phyloP scores from a whole-genome alignment of 352 stramenopile species.

The Aphanomyces euteiches region DNA sequence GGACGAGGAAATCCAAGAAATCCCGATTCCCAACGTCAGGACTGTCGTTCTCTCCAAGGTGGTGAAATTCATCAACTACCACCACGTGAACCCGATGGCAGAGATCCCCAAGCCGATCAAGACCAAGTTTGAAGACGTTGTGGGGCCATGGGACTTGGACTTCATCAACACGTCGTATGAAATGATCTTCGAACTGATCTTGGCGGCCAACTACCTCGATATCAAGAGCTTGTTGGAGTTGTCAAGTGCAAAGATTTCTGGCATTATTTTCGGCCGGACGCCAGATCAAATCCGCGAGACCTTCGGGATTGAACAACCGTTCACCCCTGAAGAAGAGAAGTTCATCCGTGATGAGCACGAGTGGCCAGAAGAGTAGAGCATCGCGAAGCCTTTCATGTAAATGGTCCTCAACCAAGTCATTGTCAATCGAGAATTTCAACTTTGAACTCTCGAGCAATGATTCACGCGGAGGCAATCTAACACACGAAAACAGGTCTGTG shows the following conservation, averaged over 20 bases:
- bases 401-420: too few species aligned
- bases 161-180: constrained; percentile 52
- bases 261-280: constrained; percentile 63
- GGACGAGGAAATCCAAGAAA: constrained; percentile 41
- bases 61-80: constrained; percentile 56
- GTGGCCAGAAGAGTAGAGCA: constrained; percentile 49
- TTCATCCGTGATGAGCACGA: constrained; percentile 67
- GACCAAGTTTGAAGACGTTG: constrained; percentile 47
- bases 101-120: constrained; percentile 64
- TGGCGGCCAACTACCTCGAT: constrained; percentile 67
- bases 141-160: constrained; percentile 52
- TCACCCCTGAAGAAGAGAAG: constrained; percentile 65
- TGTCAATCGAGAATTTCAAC: too few species aligned
- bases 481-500: too few species aligned
- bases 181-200: constrained; percentile 61
- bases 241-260: constrained; percentile 52
- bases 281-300: constrained; percentile 57
- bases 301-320: constrained; percentile 56
- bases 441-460: too few species aligned
- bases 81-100: constrained; percentile 49
- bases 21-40: constrained; percentile 63
- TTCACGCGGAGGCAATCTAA: too few species aligned
- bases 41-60: constrained; percentile 48
- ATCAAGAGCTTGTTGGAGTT: constrained; percentile 64
- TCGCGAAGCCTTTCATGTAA: too few species aligned